Evolutionary conservation across 2,329 filamentous ascomycete genomes (phyloP), one percentile per base, ranked within the genome.

Genomic region (Cercospora canescens): DNA sequence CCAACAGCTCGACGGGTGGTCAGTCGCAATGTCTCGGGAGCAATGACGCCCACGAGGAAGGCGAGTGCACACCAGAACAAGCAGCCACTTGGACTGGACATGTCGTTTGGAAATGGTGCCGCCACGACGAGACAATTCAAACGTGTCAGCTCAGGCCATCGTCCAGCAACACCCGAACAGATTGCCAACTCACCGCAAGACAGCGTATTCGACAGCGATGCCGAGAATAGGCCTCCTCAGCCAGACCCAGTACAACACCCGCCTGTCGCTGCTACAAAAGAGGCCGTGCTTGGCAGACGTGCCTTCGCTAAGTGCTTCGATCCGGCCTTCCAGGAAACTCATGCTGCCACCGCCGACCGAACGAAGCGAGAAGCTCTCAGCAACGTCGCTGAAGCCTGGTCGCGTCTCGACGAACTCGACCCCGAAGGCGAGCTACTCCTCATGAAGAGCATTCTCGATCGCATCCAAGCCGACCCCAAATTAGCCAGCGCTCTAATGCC

Each of bases 41-140:
- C 73, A 4, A 82, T 79, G 16, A 79, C 80, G 2, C 83, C 82
- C 3, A 78, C 81, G 35, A 79, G 81, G 21, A 78, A 79, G 21
- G 74, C 82, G 61, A 83, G 80, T 66, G 74, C 76, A 34, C 74
- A 76, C 55, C 71, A 71, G 18, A 63, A 65, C 7, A 93, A 92
- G 79, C 89, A 92, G 70, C 94, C 94, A 0, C 84, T 97, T 1
- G 93, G 93, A 63, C 86, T 95, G 1, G 93, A 98, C 74, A 89
- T 96, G 83, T 96, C 91, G 6, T 98, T 96, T 79, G 95, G 94
- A 60, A 98, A 98, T 78, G 91, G 90, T 7, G 92, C 92, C 1
- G 97, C 94, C 1, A 97, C 94, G 16, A 92, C 96, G 71, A 90
- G 94, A 62, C 89, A 96, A 60, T 98, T 97, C 82, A 91, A 92